Conservation (phyloP, 495 filamentous ascomycete species). For the Trichoderma reesei region DNA sequence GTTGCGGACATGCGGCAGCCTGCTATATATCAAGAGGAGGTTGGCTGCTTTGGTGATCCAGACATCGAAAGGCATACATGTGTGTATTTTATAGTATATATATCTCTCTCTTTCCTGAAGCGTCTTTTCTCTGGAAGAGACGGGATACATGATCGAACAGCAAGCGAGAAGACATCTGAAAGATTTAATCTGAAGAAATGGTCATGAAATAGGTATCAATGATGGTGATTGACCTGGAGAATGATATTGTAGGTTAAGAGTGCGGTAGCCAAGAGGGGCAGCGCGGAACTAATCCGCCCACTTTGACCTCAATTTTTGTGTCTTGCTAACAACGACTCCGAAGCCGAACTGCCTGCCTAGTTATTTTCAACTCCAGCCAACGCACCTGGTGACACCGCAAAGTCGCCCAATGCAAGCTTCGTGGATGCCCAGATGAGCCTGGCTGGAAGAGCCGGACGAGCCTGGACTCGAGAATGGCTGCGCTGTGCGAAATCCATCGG, state of each 20-base stretch:
- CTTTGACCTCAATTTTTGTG: not conserved
- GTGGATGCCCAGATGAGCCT: conserved; percentile 6
- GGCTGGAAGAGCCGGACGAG: conserved; percentile 6
- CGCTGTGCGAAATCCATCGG: not conserved
- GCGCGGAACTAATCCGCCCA: conserved; percentile 5
- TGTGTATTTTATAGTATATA: not conserved
- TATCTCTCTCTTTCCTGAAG: too few species aligned
- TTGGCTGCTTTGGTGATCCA: not conserved
- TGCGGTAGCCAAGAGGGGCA: not conserved
- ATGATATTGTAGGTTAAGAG: not conserved
- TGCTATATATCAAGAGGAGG: not conserved
- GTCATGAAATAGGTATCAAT: too few species aligned
- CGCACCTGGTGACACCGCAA: not conserved
- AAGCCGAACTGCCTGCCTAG: not conserved
- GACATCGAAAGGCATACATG: not conserved
- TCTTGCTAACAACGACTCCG: too few species aligned
- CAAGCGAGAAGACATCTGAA: not conserved
- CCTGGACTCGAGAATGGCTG: conserved; percentile 8
- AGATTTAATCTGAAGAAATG: not conserved
- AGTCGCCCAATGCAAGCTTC: conserved; percentile 4
- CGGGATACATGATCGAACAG: not conserved
- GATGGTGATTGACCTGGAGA: not conserved
- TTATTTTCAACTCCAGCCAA: not conserved
- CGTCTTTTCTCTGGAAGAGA: not conserved
- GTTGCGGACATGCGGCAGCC: not conserved